Percentiles rank a stretch among this genome's conserved stretches.
Evolutionary conservation across 164 flowering plant genomes (phyloP).

Genomic region (Dillenia turbinata): DNA sequence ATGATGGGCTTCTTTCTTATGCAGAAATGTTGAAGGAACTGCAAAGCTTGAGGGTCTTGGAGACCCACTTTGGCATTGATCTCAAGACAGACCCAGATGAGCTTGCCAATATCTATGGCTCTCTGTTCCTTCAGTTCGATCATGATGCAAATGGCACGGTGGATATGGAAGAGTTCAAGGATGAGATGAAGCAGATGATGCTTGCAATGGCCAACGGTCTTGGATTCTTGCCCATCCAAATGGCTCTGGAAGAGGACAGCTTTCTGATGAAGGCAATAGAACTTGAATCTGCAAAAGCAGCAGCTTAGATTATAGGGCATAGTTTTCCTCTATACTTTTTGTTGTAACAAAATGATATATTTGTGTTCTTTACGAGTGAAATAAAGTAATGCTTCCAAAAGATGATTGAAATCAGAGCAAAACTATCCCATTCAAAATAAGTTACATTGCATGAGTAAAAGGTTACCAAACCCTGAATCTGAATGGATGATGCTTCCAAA

Average conservation of each 20-base stretch:
- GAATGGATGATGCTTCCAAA: too few species aligned
- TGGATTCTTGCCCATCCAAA: slow-evolving; percentile 14
- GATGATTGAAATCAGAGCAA: too few species aligned
- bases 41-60: slow-evolving; percentile 12
- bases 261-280: slow-evolving; percentile 12
- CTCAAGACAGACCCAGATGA: slow-evolving; percentile 7
- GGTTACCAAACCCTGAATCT: too few species aligned
- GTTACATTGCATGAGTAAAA: too few species aligned
- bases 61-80: slow-evolving; percentile 18
- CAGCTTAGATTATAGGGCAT: background rate
- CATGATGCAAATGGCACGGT: slow-evolving; percentile 10
- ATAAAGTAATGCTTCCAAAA: too few species aligned
- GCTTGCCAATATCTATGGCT: slow-evolving; percentile 6
- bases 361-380: too few species aligned
- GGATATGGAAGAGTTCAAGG: slow-evolving; percentile 12
- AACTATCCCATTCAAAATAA: too few species aligned
- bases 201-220: slow-evolving; percentile 17
- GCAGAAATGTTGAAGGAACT: slow-evolving; percentile 13
- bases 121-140: slow-evolving; percentile 13
- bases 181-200: slow-evolving; percentile 15
- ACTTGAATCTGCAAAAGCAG: slow-evolving; percentile 1
- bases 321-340: too few species aligned
- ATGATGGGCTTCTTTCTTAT: slow-evolving; percentile 10
- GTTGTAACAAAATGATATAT: too few species aligned
- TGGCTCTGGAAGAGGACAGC: slow-evolving; percentile 18